These are phyloP conservation scores for Rhododendron ferrugineum DNA, from an alignment of 148 eudicot genomes.

Conservation along the genomic window DNA sequence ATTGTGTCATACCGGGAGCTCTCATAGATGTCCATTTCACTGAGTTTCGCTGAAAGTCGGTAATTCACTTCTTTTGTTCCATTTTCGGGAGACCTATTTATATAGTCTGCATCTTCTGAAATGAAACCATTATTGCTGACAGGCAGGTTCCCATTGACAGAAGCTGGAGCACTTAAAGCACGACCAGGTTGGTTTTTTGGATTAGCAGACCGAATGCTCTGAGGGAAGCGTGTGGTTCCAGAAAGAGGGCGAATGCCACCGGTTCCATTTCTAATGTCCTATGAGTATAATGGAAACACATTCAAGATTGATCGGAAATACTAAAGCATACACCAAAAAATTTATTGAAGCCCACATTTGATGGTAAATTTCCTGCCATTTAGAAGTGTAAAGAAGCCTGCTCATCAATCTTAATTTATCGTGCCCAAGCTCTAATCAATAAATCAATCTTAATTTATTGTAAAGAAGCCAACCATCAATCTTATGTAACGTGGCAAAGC, in stretches of 20 bases:
- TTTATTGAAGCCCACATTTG: not conserved
- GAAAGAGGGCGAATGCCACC: conserved; percentile 64
- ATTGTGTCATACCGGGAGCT: conserved; percentile 92
- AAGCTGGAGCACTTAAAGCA: conserved; percentile 39
- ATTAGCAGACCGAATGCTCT: conserved; percentile 73
- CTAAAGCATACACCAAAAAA: not conserved
- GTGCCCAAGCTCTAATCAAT: not conserved
- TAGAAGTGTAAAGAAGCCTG: not conserved
- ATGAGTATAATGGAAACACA: not conserved
- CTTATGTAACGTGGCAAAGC: not conserved
- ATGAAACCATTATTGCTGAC: conserved; percentile 29
- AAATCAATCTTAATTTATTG: not conserved
- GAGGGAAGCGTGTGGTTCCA: conserved; percentile 78
- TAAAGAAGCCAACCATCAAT: not conserved
- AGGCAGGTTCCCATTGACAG: conserved; percentile 52
- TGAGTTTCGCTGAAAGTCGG: conserved; percentile 50
- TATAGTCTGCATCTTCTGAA: conserved; percentile 37
- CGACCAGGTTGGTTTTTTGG: conserved; percentile 43
- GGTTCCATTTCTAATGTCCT: conserved; percentile 79
- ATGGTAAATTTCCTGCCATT: not conserved
- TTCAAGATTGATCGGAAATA: not conserved
- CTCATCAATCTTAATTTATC: not conserved
- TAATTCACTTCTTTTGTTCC: conserved; percentile 52
- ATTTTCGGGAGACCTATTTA: conserved; percentile 42
- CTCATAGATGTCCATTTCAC: conserved; percentile 66